These are phyloP conservation scores for Cajanus cajan DNA, from an alignment of 306 rosid species.

Conservation along the genomic window DNA sequence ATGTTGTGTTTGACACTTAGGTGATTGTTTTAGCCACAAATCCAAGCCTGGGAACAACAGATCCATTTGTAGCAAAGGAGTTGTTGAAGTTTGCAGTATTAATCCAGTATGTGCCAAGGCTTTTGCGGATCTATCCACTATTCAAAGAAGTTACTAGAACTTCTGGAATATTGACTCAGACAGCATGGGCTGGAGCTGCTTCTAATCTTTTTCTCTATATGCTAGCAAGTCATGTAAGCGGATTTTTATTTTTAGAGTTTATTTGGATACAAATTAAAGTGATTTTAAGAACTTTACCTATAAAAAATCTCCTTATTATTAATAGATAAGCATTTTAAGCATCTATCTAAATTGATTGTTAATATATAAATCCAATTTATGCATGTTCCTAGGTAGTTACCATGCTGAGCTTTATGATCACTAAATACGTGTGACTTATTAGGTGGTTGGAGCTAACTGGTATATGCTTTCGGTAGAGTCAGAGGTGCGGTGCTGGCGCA, in stretches of 20 bases:
- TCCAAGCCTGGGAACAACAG: constrained; percentile 19
- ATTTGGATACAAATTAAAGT: no score
- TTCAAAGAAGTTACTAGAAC: constrained; percentile 71
- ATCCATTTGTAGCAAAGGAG: constrained; percentile 46
- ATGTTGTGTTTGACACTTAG: constrained; percentile 37
- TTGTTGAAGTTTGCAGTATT: constrained; percentile 46
- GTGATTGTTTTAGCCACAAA: constrained; percentile 43
- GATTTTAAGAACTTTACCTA: no score
- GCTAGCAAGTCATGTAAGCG: constrained; percentile 92
- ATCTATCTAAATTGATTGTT: no score
- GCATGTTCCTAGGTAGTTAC: not conserved
- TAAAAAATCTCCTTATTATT: no score
- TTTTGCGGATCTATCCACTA: constrained; percentile 66
- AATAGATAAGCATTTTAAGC: no score
- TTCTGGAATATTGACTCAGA: constrained; percentile 82
- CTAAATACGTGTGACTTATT: constrained; percentile 21
- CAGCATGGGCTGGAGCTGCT: constrained; percentile 91
- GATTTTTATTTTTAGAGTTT: not conserved
- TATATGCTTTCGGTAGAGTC: constrained; percentile 67
- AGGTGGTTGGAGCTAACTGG: constrained; percentile 85
- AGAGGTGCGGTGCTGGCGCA: constrained; percentile 57
- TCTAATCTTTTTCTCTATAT: constrained; percentile 78
- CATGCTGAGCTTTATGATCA: constrained; percentile 20
- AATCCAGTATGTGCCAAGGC: constrained; percentile 71
- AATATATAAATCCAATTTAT: not conserved